phyloP scores from a whole-genome alignment of 192 early-diverging fungal species.

The Backusella sp. region DNA sequence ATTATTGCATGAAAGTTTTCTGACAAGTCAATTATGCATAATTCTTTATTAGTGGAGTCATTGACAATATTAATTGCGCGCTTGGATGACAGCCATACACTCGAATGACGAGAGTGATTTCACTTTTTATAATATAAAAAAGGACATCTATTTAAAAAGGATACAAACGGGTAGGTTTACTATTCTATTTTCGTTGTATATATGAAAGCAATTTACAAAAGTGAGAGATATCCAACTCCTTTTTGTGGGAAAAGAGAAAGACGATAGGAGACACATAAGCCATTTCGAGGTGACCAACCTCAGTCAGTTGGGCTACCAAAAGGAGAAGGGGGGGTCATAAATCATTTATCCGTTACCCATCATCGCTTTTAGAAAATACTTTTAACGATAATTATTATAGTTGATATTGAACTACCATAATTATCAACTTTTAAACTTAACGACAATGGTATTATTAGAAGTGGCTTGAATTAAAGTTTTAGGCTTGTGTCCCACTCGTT shows the following conservation, averaged over 20 bases:
- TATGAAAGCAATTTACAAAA: too few relatives aligned
- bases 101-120: not conserved
- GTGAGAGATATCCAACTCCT: too few relatives aligned
- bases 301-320: not conserved
- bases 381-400: not conserved
- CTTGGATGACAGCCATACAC: not conserved
- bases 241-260: not conserved
- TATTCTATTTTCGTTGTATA: not conserved
- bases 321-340: not conserved
- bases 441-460: not conserved
- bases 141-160: not conserved
- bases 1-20: not conserved
- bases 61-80: not conserved
- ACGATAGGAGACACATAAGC: not conserved
- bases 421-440: not conserved
- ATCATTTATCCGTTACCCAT: not conserved
- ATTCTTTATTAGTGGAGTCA: not conserved
- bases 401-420: not conserved
- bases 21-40: not conserved
- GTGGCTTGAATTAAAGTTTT: constrained; percentile 6
- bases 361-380: not conserved
- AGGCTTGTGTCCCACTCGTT: not conserved
- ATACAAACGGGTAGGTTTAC: not conserved
- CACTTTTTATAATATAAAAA: not conserved
- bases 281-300: not conserved